Evolutionary conservation across 73 alveolate species (phyloP).

Genomic region (Blepharisma stoltei): DNA sequence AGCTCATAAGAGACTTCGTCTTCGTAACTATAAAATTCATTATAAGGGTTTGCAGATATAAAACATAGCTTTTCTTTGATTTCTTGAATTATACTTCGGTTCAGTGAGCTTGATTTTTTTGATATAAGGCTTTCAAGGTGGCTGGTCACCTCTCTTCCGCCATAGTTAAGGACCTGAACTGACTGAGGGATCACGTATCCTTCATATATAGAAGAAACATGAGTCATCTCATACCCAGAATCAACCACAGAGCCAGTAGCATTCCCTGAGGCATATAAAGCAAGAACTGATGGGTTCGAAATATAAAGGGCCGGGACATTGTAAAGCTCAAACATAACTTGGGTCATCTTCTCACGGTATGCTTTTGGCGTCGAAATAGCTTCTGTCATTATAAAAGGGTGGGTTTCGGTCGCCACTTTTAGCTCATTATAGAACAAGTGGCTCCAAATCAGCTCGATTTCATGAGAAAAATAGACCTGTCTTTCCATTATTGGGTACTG

Average conservation of each 20-base stretch:
- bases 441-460: constrained; percentile 51
- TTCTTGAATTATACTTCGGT: constrained; percentile 36
- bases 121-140: constrained; percentile 56
- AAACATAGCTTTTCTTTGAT: constrained; percentile 61
- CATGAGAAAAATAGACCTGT: constrained; percentile 36
- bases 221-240: constrained; percentile 91
- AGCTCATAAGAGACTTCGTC: constrained; percentile 56
- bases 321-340: constrained; percentile 69
- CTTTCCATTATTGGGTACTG: constrained; percentile 56
- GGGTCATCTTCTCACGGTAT: constrained; percentile 56
- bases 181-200: constrained; percentile 97
- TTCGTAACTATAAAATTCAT: constrained; percentile 51
- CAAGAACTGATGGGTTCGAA: constrained; percentile 58
- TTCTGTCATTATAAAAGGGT: constrained; percentile 63
- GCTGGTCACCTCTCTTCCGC: constrained; percentile 91
- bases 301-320: constrained; percentile 60
- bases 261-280: constrained; percentile 92
- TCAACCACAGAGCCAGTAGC: constrained; percentile 97
- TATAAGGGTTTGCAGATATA: constrained; percentile 72
- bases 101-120: neutral
- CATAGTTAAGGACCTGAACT: constrained; percentile 68
- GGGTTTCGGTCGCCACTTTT: constrained; percentile 63
- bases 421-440: constrained; percentile 63
- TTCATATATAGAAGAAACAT: constrained; percentile 95
- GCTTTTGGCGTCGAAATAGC: constrained; percentile 48